These are phyloP conservation scores for Sphaerosporella brunnea DNA, from an alignment of 495 filamentous ascomycete genomes.

Conservation along the genomic window DNA sequence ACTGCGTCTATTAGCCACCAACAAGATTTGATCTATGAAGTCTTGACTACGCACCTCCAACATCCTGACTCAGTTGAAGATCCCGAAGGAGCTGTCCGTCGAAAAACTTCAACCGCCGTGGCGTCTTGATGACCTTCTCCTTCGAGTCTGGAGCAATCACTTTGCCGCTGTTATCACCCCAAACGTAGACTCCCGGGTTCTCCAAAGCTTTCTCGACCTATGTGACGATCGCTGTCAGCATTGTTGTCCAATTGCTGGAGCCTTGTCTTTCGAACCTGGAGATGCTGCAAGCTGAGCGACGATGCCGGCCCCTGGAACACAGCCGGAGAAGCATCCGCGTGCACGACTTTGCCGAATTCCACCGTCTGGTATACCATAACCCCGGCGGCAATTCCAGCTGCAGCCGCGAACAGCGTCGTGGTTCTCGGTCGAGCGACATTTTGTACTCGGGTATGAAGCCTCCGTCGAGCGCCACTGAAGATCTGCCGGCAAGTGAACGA, in stretches of 20 bases:
- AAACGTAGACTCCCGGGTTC: slow-evolving; percentile 76
- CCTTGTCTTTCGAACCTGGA: no score
- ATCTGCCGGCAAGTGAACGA: slow-evolving; percentile 6
- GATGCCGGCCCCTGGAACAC: slow-evolving; percentile 33
- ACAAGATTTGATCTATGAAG: background rate
- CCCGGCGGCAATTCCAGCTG: slow-evolving; percentile 12
- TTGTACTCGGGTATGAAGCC: slow-evolving; percentile 1
- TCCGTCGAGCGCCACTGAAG: background rate
- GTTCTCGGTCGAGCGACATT: slow-evolving; percentile 12
- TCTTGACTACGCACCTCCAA: slow-evolving; percentile 38
- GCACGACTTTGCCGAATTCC: slow-evolving; percentile 17
- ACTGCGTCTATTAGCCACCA: slow-evolving; percentile 20
- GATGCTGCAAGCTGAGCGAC: slow-evolving; percentile 42
- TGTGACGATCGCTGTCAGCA: no score
- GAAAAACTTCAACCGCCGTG: slow-evolving; percentile 64
- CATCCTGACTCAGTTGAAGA: slow-evolving; percentile 63
- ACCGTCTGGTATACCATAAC: slow-evolving; percentile 18
- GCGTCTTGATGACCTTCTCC: slow-evolving; percentile 57
- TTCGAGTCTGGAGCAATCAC: slow-evolving; percentile 73
- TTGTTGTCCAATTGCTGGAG: no score
- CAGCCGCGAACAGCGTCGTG: slow-evolving; percentile 6
- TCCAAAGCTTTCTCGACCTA: slow-evolving; percentile 39
- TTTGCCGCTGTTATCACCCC: slow-evolving; percentile 74
- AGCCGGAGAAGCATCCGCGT: slow-evolving; percentile 34
- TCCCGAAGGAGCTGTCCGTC: slow-evolving; percentile 71